phyloP scores from a whole-genome alignment of 768 basidiomycete species.

The Amanita pseudoporphyria region DNA sequence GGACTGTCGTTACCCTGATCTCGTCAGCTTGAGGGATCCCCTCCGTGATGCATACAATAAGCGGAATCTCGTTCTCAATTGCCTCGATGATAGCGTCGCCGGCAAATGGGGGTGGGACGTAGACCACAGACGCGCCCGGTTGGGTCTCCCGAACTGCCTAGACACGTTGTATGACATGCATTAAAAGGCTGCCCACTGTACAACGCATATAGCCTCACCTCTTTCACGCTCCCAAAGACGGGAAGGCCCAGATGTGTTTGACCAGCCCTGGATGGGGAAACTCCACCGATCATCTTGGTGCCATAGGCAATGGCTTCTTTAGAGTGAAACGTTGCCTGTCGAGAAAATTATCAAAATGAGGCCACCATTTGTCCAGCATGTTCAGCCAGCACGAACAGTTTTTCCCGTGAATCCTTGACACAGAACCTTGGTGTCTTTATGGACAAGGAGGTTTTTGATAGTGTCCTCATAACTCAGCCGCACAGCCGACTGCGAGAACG shows the following conservation, averaged over 20 bases:
- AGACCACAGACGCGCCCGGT: slow-evolving; percentile 94
- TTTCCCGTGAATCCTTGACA: slow-evolving; percentile 94
- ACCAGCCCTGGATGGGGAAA: slow-evolving; percentile 94
- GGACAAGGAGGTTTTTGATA: slow-evolving; percentile 83
- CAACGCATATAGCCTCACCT: slow-evolving; percentile 41
- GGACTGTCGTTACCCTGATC: slow-evolving; percentile 52
- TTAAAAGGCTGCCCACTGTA: background rate
- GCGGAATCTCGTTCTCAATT: slow-evolving; percentile 93
- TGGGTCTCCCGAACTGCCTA: slow-evolving; percentile 81
- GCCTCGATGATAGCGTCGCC: slow-evolving; percentile 98
- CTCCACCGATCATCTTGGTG: slow-evolving; percentile 96
- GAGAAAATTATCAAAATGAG: background rate
- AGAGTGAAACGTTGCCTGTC: slow-evolving; percentile 92
- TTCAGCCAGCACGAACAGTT: slow-evolving; percentile 49
- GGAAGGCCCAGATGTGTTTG: slow-evolving; percentile 92
- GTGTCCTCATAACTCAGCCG: slow-evolving; percentile 81
- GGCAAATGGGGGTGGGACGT: slow-evolving; percentile 94
- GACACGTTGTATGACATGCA: slow-evolving; percentile 4
- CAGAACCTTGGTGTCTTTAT: slow-evolving; percentile 90
- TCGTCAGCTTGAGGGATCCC: slow-evolving; percentile 98
- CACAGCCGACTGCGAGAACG: slow-evolving; percentile 70
- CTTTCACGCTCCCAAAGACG: slow-evolving; percentile 84
- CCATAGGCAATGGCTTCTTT: slow-evolving; percentile 91
- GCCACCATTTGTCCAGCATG: background rate
- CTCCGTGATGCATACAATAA: slow-evolving; percentile 98